phyloP scores from a whole-genome alignment of 352 stramenopile species.

The Globisporangium cystogenes region DNA sequence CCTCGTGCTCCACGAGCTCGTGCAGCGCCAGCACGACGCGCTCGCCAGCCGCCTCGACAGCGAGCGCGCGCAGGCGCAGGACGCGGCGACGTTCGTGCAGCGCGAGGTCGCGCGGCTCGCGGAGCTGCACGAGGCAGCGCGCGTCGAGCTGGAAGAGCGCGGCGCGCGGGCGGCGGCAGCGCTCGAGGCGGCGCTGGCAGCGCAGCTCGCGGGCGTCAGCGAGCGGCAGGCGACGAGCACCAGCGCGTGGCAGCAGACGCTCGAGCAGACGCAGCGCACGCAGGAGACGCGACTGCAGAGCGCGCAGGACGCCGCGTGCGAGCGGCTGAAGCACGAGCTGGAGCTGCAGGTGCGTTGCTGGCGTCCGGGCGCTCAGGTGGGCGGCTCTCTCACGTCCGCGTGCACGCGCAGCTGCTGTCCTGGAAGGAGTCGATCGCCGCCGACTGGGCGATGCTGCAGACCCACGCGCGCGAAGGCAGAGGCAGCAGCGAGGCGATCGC shows the following conservation, averaged over 20 bases:
- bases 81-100: constrained; percentile 1
- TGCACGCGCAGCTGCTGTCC: neutral
- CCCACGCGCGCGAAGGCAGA: neutral
- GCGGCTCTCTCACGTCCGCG: neutral
- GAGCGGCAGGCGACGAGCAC: constrained; percentile 1
- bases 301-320: neutral
- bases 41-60: constrained; percentile 1
- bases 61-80: neutral
- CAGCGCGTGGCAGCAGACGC: neutral
- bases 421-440: constrained; percentile 10
- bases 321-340: constrained; percentile 7
- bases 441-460: constrained; percentile 6
- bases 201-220: neutral
- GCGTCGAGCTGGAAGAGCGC: neutral
- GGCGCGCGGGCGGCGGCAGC: neutral
- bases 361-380: too few species aligned
- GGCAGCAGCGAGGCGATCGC: neutral
- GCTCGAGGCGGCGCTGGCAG: neutral
- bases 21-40: constrained; percentile 19
- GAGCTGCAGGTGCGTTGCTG: constrained; percentile 7
- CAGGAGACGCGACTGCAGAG: neutral
- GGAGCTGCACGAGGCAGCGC: neutral
- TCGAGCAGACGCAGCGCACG: neutral
- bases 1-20: constrained; percentile 24
- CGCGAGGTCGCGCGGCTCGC: neutral